Evolutionary conservation across 129 eudicot species (phyloP).

Genomic region (Solidago caesia): DNA sequence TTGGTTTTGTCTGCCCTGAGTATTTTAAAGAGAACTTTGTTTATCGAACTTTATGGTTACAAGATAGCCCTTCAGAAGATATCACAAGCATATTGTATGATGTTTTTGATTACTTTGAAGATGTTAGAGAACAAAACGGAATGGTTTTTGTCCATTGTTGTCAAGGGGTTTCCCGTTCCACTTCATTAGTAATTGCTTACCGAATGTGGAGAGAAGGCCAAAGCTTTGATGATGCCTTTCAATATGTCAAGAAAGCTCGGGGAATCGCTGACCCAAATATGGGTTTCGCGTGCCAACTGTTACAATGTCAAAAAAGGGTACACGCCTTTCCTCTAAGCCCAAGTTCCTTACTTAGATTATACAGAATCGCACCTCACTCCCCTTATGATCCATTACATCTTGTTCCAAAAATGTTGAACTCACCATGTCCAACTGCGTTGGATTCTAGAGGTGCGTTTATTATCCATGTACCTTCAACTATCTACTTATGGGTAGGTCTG

Average conservation of each 20-base stretch:
- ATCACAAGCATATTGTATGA: conserved; percentile 88
- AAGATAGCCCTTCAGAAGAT: conserved; percentile 82
- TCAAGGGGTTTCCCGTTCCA: conserved; percentile 93
- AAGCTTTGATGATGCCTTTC: conserved; percentile 82
- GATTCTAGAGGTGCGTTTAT: conserved; percentile 93
- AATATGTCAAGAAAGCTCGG: conserved; percentile 75
- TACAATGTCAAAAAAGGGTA: conserved; percentile 84
- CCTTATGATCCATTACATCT: conserved; percentile 89
- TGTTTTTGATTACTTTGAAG: conserved; percentile 90
- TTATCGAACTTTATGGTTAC: conserved; percentile 78
- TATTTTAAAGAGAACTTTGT: conserved; percentile 68
- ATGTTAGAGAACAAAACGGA: conserved; percentile 75
- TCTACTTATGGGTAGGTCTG: conserved; percentile 75
- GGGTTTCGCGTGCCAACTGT: conserved; percentile 84
- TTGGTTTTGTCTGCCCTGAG: conserved; percentile 81
- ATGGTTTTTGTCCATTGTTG: conserved; percentile 80
- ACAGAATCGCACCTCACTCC: conserved; percentile 69
- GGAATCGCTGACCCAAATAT: conserved; percentile 85
- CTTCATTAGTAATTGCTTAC: conserved; percentile 83
- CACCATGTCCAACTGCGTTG: conserved; percentile 55
- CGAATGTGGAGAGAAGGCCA: conserved; percentile 91
- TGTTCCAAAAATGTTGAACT: conserved; percentile 76
- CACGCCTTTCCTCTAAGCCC: conserved; percentile 90
- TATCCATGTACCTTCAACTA: conserved; percentile 69
- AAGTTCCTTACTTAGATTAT: conserved; percentile 68